Percentiles rank a stretch among this genome's conserved stretches.
Evolutionary conservation across 1,284 basidiomycete genomes (phyloP).

Genomic region (Stygiomarasmius scandens): DNA sequence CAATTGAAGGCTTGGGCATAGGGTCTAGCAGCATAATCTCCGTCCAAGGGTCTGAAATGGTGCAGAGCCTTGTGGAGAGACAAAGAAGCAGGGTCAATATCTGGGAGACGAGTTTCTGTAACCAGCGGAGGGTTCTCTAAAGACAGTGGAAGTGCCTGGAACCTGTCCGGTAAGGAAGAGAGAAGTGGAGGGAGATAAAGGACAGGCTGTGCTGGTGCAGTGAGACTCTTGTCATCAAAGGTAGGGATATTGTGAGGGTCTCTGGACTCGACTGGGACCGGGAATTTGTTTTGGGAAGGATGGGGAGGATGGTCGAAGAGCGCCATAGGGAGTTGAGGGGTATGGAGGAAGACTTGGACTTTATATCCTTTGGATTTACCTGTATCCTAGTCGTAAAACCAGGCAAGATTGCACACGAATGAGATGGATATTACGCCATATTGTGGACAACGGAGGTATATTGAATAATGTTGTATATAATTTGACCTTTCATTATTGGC

Average conservation of each 20-base stretch:
- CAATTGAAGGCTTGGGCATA: slow-evolving; percentile 88
- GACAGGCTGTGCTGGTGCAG: slow-evolving; percentile 49
- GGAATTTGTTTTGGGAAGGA: slow-evolving; percentile 18
- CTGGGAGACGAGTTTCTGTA: slow-evolving; percentile 77
- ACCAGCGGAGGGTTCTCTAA: slow-evolving; percentile 45
- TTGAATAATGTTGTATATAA: no score
- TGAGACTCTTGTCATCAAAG: slow-evolving; percentile 44
- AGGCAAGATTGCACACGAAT: no score
- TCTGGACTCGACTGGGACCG: slow-evolving; percentile 22
- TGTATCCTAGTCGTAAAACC: no score
- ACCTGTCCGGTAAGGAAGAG: slow-evolving; percentile 62
- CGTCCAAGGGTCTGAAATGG: slow-evolving; percentile 64
- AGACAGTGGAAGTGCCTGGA: slow-evolving; percentile 29
- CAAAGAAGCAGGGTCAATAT: slow-evolving; percentile 83
- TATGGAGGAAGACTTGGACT: background rate
- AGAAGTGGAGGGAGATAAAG: slow-evolving; percentile 82
- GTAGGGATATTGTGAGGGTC: slow-evolving; percentile 66
- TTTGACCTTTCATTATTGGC: no score
- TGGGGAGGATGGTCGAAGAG: slow-evolving; percentile 34
- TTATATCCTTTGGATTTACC: background rate
- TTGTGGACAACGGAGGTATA: no score
- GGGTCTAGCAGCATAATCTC: slow-evolving; percentile 62
- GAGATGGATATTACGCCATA: no score
- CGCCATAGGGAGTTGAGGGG: slow-evolving; percentile 28
- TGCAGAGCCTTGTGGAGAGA: slow-evolving; percentile 86